These are phyloP conservation scores for Stentor coeruleus DNA, from an alignment of 73 alveolate species.

Conservation along the genomic window DNA sequence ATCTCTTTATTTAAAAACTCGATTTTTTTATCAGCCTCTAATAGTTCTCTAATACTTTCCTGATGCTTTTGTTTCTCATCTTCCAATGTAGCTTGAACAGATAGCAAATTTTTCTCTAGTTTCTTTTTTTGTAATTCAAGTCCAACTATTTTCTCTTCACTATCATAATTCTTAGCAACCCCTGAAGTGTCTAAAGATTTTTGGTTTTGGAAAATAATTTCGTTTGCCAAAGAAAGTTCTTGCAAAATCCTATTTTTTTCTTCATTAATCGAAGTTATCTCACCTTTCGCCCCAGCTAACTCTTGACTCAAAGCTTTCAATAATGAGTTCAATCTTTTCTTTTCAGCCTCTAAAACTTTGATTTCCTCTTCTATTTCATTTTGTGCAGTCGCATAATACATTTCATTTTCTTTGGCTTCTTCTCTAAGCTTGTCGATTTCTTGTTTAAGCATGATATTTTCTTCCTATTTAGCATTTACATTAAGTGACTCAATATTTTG, in stretches of 20 bases:
- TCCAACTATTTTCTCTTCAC: background rate
- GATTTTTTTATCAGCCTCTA: background rate
- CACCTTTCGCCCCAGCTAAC: background rate
- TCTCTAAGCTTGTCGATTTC: slow-evolving; percentile 1
- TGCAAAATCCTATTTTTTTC: background rate
- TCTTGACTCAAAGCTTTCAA: background rate
- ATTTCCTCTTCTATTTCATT: too few relatives aligned
- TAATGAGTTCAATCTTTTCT: background rate
- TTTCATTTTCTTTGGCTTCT: background rate
- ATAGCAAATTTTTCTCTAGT: background rate
- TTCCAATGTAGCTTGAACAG: background rate
- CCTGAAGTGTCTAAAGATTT: background rate
- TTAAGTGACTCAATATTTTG: background rate
- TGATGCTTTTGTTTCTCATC: background rate
- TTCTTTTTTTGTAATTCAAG: background rate
- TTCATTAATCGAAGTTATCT: background rate
- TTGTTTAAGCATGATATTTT: background rate
- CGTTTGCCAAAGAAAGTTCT: background rate
- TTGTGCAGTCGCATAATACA: too few relatives aligned
- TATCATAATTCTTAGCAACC: background rate
- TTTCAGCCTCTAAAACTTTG: background rate
- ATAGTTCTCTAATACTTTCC: background rate
- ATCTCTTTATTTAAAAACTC: background rate
- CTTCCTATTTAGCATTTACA: background rate
- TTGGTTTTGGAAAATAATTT: background rate